These are phyloP conservation scores for Candida sphagnicola DNA, from an alignment of 805 yeast genomes.

Conservation along the genomic window DNA sequence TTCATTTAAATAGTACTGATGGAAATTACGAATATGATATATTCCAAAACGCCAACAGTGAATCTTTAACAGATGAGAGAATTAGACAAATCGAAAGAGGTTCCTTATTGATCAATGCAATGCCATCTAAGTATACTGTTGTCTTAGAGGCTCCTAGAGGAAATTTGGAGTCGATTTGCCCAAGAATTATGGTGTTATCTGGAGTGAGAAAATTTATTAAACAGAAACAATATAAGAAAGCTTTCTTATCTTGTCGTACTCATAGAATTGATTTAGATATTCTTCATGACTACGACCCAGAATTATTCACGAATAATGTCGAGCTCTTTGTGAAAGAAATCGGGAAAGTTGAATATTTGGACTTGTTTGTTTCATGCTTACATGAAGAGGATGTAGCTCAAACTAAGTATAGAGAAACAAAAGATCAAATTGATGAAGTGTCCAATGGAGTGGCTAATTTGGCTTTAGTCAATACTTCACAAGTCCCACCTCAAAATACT, in stretches of 20 bases:
- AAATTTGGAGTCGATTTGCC: conserved; percentile 88
- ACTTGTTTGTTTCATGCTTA: conserved; percentile 80
- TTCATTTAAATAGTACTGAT: conserved; percentile 53
- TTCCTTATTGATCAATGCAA: conserved; percentile 71
- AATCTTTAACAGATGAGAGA: conserved; percentile 62
- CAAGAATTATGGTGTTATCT: conserved; percentile 85
- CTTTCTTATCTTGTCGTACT: conserved; percentile 79
- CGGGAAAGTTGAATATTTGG: conserved; percentile 69
- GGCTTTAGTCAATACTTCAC: conserved; percentile 18
- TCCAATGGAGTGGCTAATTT: conserved; percentile 8
- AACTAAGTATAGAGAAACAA: conserved; percentile 80
- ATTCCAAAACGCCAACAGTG: conserved; percentile 26
- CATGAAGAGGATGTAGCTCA: conserved; percentile 80
- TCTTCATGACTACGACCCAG: conserved; percentile 82
- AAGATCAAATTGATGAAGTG: conserved; percentile 16
- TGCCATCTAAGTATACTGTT: conserved; percentile 80
- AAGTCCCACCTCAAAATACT: conserved; percentile 13
- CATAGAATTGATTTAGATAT: conserved; percentile 91
- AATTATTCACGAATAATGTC: conserved; percentile 57
- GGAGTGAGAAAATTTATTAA: conserved; percentile 73
- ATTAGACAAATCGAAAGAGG: conserved; percentile 89
- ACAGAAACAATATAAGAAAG: conserved; percentile 56
- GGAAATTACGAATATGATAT: conserved; percentile 29
- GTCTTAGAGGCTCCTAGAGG: conserved; percentile 95
- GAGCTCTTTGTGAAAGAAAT: conserved; percentile 69